Percentiles rank a stretch among this genome's conserved stretches.
These are phyloP conservation scores for Casuarina glauca DNA, from an alignment of 306 rosid genomes.

Conservation along the genomic window DNA sequence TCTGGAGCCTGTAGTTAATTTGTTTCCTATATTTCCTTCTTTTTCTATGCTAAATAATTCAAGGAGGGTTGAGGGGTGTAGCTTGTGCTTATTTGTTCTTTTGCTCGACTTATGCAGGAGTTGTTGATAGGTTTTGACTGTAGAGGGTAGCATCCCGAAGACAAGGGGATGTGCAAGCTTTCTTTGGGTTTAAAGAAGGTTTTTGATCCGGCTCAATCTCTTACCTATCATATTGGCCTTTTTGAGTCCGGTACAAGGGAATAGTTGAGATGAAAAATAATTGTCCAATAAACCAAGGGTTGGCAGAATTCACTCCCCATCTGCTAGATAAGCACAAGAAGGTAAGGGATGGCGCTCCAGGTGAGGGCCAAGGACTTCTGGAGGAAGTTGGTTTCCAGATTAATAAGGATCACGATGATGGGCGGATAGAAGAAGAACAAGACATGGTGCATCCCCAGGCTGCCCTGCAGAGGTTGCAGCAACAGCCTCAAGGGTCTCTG, in stretches of 20 bases:
- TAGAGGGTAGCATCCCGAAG: constrained; percentile 5
- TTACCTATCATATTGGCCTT: constrained; percentile 20
- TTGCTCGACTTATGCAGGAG: not conserved
- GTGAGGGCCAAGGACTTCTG: constrained; percentile 33
- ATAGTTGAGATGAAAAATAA: constrained; percentile 23
- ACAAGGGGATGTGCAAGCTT: constrained; percentile 25
- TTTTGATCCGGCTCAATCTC: constrained; percentile 17
- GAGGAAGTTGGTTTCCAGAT: constrained; percentile 29
- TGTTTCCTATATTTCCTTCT: not conserved
- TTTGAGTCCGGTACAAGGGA: constrained; percentile 30
- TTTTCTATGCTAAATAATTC: not conserved
- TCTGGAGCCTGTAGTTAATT: not conserved
- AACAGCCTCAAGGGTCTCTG: constrained; percentile 25
- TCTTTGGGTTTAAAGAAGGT: constrained; percentile 10
- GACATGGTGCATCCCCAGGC: constrained; percentile 23
- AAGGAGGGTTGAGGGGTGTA: not conserved
- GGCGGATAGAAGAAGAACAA: constrained; percentile 38
- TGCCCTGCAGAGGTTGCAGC: constrained; percentile 35
- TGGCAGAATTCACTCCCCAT: constrained; percentile 12
- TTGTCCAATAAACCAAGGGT: constrained; percentile 8
- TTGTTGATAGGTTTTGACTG: not conserved
- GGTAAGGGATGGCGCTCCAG: constrained; percentile 13
- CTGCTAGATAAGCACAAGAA: constrained; percentile 21
- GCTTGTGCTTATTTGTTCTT: not conserved
- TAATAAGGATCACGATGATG: constrained; percentile 15